A percentile compares a stretch with the other conserved stretches of the same genome.
These are phyloP conservation scores for Tephrocybe sp. DNA, from an alignment of 768 basidiomycete genomes.

Conservation along the genomic window DNA sequence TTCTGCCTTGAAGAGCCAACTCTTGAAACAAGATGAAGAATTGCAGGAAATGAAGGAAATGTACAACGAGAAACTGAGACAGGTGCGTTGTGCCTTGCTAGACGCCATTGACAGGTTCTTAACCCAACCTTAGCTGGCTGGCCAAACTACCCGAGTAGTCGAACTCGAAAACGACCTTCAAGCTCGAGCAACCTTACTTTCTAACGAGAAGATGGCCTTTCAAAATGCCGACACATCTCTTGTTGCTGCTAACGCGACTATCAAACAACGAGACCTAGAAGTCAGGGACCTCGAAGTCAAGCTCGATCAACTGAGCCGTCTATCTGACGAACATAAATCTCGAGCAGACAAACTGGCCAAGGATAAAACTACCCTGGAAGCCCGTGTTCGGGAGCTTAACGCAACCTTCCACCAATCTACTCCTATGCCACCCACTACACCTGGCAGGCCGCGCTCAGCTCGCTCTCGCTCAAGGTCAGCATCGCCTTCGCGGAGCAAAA, in stretches of 20 bases:
- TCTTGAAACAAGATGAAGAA: constrained; percentile 40
- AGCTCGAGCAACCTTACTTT: constrained; percentile 54
- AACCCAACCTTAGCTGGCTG: constrained; percentile 44
- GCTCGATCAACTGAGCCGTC: constrained; percentile 53
- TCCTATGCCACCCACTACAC: constrained; percentile 30
- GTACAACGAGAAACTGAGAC: constrained; percentile 46
- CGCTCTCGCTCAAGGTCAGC: constrained; percentile 62
- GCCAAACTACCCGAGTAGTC: constrained; percentile 56
- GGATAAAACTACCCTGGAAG: constrained; percentile 58
- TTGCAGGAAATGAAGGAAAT: constrained; percentile 41
- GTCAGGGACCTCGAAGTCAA: constrained; percentile 55
- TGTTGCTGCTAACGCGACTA: constrained; percentile 44
- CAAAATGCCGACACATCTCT: constrained; percentile 56
- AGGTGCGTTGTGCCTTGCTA: constrained; percentile 30
- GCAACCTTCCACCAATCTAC: constrained; percentile 33
- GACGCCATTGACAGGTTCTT: not conserved
- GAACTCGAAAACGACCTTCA: constrained; percentile 52
- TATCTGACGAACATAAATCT: constrained; percentile 45
- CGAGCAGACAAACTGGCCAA: constrained; percentile 48
- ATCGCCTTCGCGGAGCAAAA: constrained; percentile 40
- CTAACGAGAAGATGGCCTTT: constrained; percentile 49
- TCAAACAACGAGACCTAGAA: constrained; percentile 50
- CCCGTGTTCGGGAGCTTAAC: constrained; percentile 60
- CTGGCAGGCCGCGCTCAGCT: constrained; percentile 31
- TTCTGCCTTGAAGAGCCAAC: constrained; percentile 44